These are phyloP conservation scores for Tulasnella calospora DNA, from an alignment of 768 basidiomycete species.

Conservation along the genomic window DNA sequence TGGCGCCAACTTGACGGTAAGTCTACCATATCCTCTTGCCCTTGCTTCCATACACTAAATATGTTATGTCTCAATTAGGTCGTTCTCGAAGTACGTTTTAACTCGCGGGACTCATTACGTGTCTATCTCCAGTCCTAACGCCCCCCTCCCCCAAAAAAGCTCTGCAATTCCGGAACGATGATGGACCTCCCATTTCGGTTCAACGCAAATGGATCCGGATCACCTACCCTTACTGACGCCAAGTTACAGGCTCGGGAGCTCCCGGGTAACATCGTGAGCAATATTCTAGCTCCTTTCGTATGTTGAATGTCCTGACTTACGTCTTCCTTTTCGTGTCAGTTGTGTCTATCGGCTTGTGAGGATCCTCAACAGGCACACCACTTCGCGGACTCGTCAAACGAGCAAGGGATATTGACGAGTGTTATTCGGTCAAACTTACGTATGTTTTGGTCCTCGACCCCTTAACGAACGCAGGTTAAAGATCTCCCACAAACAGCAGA, in stretches of 20 bases:
- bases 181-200: background rate
- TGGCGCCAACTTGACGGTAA: background rate
- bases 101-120: no score
- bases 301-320: background rate
- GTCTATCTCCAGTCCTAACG: no score
- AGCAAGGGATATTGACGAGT: background rate
- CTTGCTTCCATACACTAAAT: no score
- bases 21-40: background rate
- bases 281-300: background rate
- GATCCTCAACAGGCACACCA: background rate
- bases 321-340: background rate
- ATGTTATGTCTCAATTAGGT: no score
- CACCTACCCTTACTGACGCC: background rate
- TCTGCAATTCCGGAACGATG: background rate
- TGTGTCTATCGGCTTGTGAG: background rate
- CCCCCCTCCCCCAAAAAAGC: background rate
- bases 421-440: background rate
- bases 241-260: background rate
- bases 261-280: no score
- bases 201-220: background rate
- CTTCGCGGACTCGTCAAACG: background rate
- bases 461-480: no score
- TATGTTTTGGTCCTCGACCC: background rate
- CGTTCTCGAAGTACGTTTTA: no score
- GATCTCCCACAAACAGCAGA: no score